Evolutionary conservation across 129 eudicot genomes (phyloP).

Genomic region (Saussurea involucrata): DNA sequence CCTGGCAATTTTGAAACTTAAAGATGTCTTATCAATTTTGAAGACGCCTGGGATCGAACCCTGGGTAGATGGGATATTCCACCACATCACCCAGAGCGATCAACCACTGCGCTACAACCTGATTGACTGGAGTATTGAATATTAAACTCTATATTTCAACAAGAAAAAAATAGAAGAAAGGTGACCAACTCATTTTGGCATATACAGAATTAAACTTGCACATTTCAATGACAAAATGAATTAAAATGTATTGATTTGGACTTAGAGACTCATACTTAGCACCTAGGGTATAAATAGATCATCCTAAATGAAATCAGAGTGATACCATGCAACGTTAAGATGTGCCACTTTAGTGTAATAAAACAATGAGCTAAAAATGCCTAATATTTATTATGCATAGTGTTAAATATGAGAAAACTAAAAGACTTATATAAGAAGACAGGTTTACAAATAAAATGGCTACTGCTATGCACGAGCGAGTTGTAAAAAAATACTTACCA

Average conservation of each 20-base stretch:
- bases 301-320: neutral
- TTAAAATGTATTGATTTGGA: neutral
- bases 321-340: neutral
- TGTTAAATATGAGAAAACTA: neutral
- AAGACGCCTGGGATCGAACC: no score
- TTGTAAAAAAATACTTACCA: neutral
- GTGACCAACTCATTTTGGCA: neutral
- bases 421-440: neutral
- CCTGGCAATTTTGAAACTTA: no score
- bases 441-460: neutral
- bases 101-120: no score
- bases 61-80: no score
- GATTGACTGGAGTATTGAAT: neutral
- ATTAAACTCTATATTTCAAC: neutral
- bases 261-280: neutral
- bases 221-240: neutral
- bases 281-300: neutral
- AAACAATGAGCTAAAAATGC: neutral
- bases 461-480: neutral
- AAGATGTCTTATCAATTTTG: no score
- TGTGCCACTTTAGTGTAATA: neutral
- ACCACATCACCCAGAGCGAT: no score
- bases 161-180: neutral
- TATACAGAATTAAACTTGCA: neutral
- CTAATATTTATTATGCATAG: neutral